Percentiles rank a stretch among this genome's conserved stretches.
Evolutionary conservation across 192 early-diverging fungal species (phyloP).

Genomic region (Rhizophagus sp.): DNA sequence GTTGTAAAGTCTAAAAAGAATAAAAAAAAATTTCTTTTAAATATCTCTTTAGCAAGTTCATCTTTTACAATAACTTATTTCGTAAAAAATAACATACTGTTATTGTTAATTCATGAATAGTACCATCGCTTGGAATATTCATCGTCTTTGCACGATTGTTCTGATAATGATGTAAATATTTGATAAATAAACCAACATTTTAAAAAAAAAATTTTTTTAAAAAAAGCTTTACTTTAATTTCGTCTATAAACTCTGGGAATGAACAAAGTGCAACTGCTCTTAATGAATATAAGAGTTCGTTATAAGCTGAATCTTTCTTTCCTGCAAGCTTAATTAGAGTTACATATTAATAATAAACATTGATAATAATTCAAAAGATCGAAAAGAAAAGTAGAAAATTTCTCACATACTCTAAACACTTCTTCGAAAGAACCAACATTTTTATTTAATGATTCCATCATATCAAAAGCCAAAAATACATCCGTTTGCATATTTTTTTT

Average conservation of each 20-base stretch:
- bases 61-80: too few species aligned
- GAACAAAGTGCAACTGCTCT: constrained; percentile 54
- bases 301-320: constrained; percentile 42
- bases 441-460: constrained; percentile 52
- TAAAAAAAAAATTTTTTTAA: not conserved
- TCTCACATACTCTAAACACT: constrained; percentile 39
- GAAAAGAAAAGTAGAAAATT: constrained; percentile 18
- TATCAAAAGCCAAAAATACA: constrained; percentile 69
- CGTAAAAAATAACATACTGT: constrained; percentile 50
- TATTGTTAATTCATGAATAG: constrained; percentile 81
- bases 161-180: not conserved
- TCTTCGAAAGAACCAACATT: constrained; percentile 46
- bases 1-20: constrained; percentile 56
- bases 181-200: not conserved
- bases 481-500: constrained; percentile 56
- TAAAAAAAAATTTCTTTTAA: constrained; percentile 5
- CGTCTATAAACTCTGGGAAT: constrained; percentile 70
- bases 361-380: not conserved
- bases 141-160: constrained; percentile 2
- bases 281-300: constrained; percentile 51
- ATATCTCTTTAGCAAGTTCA: too few species aligned
- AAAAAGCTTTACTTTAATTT: constrained; percentile 58
- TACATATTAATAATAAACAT: not conserved
- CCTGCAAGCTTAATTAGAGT: constrained; percentile 39
- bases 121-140: constrained; percentile 70